Conservation (phyloP, 73 alveolate genomes). For the Paramecium sexaurelia region DNA sequence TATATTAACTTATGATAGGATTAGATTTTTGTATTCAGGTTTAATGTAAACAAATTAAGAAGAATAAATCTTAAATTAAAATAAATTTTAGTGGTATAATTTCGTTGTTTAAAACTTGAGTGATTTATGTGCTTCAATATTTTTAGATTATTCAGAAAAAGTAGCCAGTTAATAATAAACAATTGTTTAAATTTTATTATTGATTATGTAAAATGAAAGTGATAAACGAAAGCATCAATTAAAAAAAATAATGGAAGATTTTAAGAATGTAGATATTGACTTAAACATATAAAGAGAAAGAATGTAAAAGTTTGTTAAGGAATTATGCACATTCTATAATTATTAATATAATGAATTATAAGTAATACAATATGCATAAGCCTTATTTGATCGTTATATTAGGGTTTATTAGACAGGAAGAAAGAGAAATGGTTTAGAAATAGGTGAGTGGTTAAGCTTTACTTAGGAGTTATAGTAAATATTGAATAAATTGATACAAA, state of each 20-base stretch:
- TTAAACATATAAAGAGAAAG: neutral
- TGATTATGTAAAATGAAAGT: neutral
- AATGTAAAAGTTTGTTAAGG: neutral
- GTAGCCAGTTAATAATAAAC: neutral
- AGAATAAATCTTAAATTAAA: neutral
- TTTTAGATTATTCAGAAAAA: neutral
- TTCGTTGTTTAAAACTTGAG: neutral
- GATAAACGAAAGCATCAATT: neutral
- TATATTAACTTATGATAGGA: neutral
- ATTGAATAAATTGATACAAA: neutral
- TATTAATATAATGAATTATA: neutral
- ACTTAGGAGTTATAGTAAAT: neutral
- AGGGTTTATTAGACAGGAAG: neutral
- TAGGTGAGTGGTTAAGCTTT: neutral
- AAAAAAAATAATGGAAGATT: neutral
- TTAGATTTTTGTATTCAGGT: conserved; percentile 1
- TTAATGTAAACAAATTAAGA: neutral
- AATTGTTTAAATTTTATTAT: neutral
- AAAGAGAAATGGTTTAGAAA: neutral
- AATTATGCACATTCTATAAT: neutral
- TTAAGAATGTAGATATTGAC: neutral
- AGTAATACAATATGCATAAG: neutral
- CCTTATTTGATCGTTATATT: neutral
- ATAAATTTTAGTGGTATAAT: neutral
- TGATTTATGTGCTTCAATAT: neutral